Conservation (phyloP, 495 filamentous ascomycete genomes). For the Echria macrotheca region DNA sequence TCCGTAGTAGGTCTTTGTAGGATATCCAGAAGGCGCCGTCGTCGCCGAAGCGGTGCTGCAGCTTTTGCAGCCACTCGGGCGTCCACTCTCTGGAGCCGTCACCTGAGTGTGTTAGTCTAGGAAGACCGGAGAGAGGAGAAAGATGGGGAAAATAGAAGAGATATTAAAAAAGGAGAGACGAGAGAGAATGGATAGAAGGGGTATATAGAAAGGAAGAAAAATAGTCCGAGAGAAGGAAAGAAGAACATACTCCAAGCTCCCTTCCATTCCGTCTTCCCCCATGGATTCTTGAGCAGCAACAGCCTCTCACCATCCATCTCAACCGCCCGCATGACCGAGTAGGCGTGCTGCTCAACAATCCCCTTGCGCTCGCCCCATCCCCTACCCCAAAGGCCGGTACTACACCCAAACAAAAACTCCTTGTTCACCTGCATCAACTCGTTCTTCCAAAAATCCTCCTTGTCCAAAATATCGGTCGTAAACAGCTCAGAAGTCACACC, state of each 20-base stretch:
- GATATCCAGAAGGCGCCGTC: conserved; percentile 70
- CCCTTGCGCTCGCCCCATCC: conserved; percentile 62
- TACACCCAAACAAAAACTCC: conserved; percentile 83
- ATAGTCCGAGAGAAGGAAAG: too few species aligned
- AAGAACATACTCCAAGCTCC: conserved; percentile 67
- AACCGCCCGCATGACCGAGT: conserved; percentile 77
- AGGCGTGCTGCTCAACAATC: conserved; percentile 77
- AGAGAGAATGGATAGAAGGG: too few species aligned
- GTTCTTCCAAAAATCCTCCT: conserved; percentile 81
- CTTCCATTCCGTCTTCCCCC: conserved; percentile 80
- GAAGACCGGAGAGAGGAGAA: neutral
- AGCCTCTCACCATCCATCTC: conserved; percentile 72
- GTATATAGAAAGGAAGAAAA: too few species aligned
- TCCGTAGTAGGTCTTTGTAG: conserved; percentile 76
- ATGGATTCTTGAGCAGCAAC: conserved; percentile 78
- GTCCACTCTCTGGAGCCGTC: conserved; percentile 93
- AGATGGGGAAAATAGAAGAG: too few species aligned
- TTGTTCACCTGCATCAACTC: conserved; percentile 81
- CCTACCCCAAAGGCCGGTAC: conserved; percentile 54
- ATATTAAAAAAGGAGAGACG: too few species aligned
- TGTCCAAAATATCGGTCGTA: conserved; percentile 79
- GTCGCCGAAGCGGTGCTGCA: conserved; percentile 81
- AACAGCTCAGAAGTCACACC: conserved; percentile 81
- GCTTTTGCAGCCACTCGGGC: conserved; percentile 72
- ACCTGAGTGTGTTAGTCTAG: conserved; percentile 14